These are phyloP conservation scores for Tolypocladium guangdongense DNA, from an alignment of 2,329 filamentous ascomycete species.

Conservation along the genomic window DNA sequence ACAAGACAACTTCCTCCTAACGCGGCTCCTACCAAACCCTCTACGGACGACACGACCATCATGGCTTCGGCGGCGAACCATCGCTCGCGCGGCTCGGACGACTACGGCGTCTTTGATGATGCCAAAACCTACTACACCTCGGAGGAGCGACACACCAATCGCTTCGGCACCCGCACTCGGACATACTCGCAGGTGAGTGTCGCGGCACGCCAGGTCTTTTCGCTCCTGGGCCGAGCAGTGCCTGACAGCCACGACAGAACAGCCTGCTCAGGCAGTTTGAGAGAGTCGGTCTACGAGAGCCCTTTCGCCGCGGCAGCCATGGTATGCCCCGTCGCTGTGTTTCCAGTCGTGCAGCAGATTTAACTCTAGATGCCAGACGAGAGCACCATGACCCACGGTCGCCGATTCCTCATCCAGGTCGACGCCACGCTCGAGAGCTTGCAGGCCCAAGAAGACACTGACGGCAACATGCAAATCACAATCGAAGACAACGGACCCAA, in stretches of 20 bases:
- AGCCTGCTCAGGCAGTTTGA: slow-evolving; percentile 42
- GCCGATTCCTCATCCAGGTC: slow-evolving; percentile 79
- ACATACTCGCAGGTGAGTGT: slow-evolving; percentile 43
- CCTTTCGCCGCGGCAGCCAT: slow-evolving; percentile 48
- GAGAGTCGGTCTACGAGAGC: slow-evolving; percentile 38
- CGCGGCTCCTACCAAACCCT: too few relatives aligned
- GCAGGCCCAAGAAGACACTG: slow-evolving; percentile 79
- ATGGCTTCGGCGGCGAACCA: slow-evolving; percentile 19
- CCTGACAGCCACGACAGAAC: slow-evolving; percentile 32
- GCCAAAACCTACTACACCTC: slow-evolving; percentile 49
- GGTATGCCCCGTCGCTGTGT: slow-evolving; percentile 25
- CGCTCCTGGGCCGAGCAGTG: not conserved
- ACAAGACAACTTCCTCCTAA: too few relatives aligned
- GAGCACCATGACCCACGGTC: slow-evolving; percentile 48
- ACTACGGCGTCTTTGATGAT: slow-evolving; percentile 43
- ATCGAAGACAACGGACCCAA: slow-evolving; percentile 94
- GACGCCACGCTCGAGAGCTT: slow-evolving; percentile 72
- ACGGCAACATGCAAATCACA: slow-evolving; percentile 92
- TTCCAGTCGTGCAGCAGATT: not conserved
- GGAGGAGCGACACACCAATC: slow-evolving; percentile 41
- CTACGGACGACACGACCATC: not conserved
- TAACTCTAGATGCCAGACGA: slow-evolving; percentile 49
- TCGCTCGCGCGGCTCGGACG: slow-evolving; percentile 27
- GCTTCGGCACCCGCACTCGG: slow-evolving; percentile 37
- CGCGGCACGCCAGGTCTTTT: not conserved